Base-by-base conservation (phyloP, 2,329 filamentous ascomycete genomes). In the Penicillium sp. region DNA sequence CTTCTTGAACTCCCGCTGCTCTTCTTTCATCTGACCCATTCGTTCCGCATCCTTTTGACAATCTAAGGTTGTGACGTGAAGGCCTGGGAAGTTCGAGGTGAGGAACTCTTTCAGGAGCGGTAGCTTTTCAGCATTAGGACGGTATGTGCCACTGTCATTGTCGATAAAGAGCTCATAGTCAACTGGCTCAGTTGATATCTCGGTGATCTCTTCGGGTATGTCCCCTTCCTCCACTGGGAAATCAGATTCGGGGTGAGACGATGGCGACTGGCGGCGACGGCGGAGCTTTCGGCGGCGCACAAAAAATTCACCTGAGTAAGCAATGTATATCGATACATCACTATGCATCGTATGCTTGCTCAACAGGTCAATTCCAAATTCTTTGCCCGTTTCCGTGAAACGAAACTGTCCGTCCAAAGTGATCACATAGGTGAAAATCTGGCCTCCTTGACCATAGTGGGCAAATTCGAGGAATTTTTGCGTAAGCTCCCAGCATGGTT, bases 331-430 rank as follows among this genome's bases (percentile, higher is more conserved):
- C 23, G 83, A 86, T 1, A 95, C 90, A 63, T 96, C 84, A 50
- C 87, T 91, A 69, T 97, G 91, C 88, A 97, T 95, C 27, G 88
- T 94, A 65, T 97, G 91, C 64, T 97, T 97, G 64, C 84, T 89
- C 56, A 97, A 69, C 64, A 96, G 74, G 67, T 96, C 91, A 56
- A 97, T 88, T 36, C 90, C 88, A 44, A 96, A 96, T 57, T 96
- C 90, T 56, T 93, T 93, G 19, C 91, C 91, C 0, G 91, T 97
- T 65, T 96, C 91, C 1, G 91, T 96, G 67, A 96, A 96, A 31
- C 89, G 84, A 59, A 94, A 79, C 37, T 91, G 75, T 4, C 84
- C 86, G 58, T 97, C 91, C 5, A 96, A 76, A 0, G 88, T 94
- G 15, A 97, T 72, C 17, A 96, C 84, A 54, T 96, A 97, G 15